Conservation (phyloP, 371 early-diverging fungal genomes). For the Chytridiales sp. region DNA sequence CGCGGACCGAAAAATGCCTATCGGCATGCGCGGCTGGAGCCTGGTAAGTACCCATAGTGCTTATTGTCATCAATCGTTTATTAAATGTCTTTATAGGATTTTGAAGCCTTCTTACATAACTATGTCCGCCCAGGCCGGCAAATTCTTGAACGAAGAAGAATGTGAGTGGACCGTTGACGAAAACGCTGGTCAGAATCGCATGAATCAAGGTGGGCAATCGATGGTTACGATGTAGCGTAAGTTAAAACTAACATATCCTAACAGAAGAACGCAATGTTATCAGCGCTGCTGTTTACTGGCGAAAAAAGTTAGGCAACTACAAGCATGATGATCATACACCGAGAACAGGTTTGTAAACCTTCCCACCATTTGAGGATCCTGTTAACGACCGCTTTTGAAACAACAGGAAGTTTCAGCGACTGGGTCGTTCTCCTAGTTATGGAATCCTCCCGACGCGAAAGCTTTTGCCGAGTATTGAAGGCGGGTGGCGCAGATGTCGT, state of each 20-base stretch:
- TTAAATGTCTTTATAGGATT: conserved; percentile 8
- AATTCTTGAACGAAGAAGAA: conserved; percentile 32
- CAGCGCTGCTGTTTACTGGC: too few species aligned
- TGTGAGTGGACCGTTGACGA: conserved; percentile 24
- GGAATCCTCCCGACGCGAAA: not conserved
- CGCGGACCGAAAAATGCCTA: conserved; percentile 40
- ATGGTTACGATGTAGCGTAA: too few species aligned
- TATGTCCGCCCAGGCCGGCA: conserved; percentile 20
- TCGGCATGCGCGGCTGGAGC: conserved; percentile 36
- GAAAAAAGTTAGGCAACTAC: conserved; percentile 1
- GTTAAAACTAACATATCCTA: too few species aligned
- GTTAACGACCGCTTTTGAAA: not conserved
- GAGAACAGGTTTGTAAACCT: not conserved
- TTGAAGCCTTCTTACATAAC: conserved; percentile 27
- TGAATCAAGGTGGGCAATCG: too few species aligned
- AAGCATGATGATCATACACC: not conserved
- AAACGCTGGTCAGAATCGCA: too few species aligned
- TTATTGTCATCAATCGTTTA: not conserved
- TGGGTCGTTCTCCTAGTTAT: conserved; percentile 16
- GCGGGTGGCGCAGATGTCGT: conserved; percentile 11
- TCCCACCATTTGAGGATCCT: not conserved
- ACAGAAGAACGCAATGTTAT: too few species aligned
- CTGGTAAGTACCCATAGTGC: conserved; percentile 28
- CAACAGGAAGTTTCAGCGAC: conserved; percentile 6
- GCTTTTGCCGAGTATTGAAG: conserved; percentile 8